Evolutionary conservation across 495 filamentous ascomycete genomes (phyloP).

Genomic region (Penicilliopsis zonata): DNA sequence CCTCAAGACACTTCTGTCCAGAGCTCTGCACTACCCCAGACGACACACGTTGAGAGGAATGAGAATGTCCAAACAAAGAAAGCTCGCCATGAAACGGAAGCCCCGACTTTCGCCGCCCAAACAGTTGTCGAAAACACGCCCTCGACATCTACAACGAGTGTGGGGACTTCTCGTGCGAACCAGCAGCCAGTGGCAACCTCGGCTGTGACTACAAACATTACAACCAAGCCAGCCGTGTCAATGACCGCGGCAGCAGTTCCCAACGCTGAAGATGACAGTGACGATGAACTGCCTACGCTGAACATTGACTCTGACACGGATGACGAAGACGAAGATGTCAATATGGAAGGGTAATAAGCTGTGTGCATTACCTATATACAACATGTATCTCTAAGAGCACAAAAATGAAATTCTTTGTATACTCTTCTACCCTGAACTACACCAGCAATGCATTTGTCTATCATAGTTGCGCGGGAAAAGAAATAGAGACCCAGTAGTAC

Average conservation of each 20-base stretch:
- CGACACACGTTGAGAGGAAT: slow-evolving; percentile 2
- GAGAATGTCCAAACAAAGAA: slow-evolving; percentile 18
- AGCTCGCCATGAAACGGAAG: slow-evolving; percentile 17
- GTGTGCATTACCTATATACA: slow-evolving; percentile 5
- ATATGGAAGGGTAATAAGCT: slow-evolving; percentile 14
- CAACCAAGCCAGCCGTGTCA: slow-evolving; percentile 5
- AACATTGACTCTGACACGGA: slow-evolving; percentile 37
- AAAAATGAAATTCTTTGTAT: no score
- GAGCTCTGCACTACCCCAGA: background rate
- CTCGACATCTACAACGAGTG: slow-evolving; percentile 2
- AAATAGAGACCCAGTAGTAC: no score
- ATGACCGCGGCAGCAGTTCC: slow-evolving; percentile 4
- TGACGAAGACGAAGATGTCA: slow-evolving; percentile 24
- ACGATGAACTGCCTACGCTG: slow-evolving; percentile 36
- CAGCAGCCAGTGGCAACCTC: background rate
- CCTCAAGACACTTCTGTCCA: slow-evolving; percentile 2
- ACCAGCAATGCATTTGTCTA: no score
- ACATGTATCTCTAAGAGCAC: no score
- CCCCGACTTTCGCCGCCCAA: slow-evolving; percentile 1
- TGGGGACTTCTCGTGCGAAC: background rate
- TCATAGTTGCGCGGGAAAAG: no score
- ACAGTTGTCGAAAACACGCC: background rate
- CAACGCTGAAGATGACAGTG: slow-evolving; percentile 28
- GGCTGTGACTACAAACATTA: background rate
- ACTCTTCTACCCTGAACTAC: no score